Percentiles rank a stretch among this genome's conserved stretches.
Conservation (phyloP, 257 asterid species). For the Paulownia fortunei region DNA sequence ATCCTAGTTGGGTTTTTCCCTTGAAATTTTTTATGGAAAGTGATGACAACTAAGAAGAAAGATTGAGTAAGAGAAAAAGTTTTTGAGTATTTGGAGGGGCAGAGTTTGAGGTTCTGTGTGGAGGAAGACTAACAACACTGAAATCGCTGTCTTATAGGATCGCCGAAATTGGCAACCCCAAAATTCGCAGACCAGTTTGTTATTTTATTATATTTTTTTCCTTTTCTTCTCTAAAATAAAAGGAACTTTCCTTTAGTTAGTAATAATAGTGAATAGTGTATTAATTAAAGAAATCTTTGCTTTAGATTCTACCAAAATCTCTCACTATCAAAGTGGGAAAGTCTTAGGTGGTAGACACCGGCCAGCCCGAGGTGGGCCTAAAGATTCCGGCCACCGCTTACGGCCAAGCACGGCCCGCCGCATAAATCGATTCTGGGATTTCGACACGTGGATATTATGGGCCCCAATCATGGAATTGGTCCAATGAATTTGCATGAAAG, state of each 20-base stretch:
- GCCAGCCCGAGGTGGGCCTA: slow-evolving; percentile 27
- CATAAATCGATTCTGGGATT: slow-evolving; percentile 29
- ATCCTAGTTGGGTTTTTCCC: slow-evolving; percentile 20
- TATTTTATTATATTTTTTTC: background rate
- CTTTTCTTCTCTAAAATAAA: background rate
- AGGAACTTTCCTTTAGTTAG: background rate
- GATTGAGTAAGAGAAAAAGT: background rate
- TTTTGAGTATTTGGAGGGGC: slow-evolving; percentile 23
- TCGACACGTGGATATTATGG: slow-evolving; percentile 53
- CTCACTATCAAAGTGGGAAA: slow-evolving; percentile 9
- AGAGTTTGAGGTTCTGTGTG: too few relatives aligned
- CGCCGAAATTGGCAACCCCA: slow-evolving; percentile 44
- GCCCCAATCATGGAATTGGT: slow-evolving; percentile 34
- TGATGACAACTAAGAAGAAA: background rate
- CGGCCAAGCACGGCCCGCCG: slow-evolving; percentile 39
- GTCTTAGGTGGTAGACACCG: slow-evolving; percentile 29
- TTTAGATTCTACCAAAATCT: slow-evolving; percentile 37
- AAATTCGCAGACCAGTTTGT: background rate
- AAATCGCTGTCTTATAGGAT: slow-evolving; percentile 68
- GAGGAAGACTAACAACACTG: slow-evolving; percentile 40
- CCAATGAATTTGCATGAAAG: slow-evolving; percentile 50
- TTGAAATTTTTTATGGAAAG: background rate
- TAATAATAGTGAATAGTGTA: background rate
- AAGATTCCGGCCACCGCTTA: slow-evolving; percentile 40
- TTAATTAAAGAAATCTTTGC: background rate